These are phyloP conservation scores for Eucalyptus camaldulensis DNA, from an alignment of 345 rosid genomes.

Conservation along the genomic window DNA sequence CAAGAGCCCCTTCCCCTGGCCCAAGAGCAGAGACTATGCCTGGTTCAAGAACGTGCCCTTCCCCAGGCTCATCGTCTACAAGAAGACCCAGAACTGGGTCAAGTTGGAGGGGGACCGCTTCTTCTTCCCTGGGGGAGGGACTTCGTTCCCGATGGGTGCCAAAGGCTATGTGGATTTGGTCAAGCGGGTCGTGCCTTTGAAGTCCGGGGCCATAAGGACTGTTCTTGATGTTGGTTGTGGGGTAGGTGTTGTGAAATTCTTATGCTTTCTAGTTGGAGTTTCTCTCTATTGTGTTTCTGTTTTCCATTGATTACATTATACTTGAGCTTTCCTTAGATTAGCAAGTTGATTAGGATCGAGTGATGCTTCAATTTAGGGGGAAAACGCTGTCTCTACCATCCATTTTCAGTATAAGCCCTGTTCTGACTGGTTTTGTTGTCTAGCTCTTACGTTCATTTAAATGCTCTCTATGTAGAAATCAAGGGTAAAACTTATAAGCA, in stretches of 20 bases:
- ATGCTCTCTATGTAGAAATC: neutral
- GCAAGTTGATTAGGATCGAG: neutral
- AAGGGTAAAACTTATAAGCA: neutral
- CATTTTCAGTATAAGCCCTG: neutral
- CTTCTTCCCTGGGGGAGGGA: constrained; percentile 67
- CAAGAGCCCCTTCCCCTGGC: constrained; percentile 48
- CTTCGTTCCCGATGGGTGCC: constrained; percentile 52
- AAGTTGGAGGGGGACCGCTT: constrained; percentile 29
- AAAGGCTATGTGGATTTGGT: constrained; percentile 47
- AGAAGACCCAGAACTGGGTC: constrained; percentile 66
- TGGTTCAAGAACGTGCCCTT: constrained; percentile 58
- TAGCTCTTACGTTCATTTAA: neutral
- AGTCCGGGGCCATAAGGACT: constrained; percentile 46
- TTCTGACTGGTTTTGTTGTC: neutral
- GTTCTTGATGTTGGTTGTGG: constrained; percentile 70
- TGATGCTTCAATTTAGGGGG: neutral
- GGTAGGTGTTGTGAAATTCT: constrained; percentile 1
- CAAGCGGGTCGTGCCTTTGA: constrained; percentile 23
- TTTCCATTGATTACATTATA: neutral
- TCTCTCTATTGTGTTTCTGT: neutral
- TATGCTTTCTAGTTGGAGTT: neutral
- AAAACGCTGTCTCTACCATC: neutral
- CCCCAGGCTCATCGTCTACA: constrained; percentile 23
- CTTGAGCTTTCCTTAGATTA: neutral
- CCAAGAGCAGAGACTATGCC: constrained; percentile 35